Evolutionary conservation across 176 grass and related monocot species (phyloP).

Genomic region (Rhipidocladum racemiflorum): DNA sequence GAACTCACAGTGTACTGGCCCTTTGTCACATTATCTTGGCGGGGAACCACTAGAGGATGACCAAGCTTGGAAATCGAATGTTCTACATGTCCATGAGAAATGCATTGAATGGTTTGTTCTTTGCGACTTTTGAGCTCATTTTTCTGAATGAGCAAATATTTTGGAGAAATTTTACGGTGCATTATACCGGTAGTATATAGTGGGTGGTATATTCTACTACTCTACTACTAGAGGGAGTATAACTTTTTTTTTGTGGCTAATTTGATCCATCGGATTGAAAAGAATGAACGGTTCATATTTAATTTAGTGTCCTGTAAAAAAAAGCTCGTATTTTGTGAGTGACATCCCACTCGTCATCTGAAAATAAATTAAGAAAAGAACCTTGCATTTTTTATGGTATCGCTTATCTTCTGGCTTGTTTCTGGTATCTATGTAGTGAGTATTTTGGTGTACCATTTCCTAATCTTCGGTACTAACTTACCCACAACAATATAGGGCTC

Average conservation of each 20-base stretch:
- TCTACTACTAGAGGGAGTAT: too few relatives aligned
- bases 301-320: too few relatives aligned
- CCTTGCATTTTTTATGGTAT: background rate
- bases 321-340: too few relatives aligned
- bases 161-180: too few relatives aligned
- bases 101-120: conserved; percentile 87
- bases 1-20: conserved; percentile 61
- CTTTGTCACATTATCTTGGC: conserved; percentile 63
- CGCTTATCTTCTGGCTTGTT: background rate
- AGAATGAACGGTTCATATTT: too few relatives aligned
- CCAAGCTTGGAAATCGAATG: conserved; percentile 63
- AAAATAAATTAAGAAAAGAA: background rate
- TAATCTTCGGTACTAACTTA: background rate
- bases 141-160: background rate
- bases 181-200: too few relatives aligned
- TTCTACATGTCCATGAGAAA: conserved; percentile 86
- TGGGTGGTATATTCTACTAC: too few relatives aligned
- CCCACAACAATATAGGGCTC: conserved; percentile 57
- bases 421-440: background rate
- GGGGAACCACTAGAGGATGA: conserved; percentile 50
- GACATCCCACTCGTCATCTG: background rate
- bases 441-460: background rate
- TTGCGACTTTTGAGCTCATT: background rate
- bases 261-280: too few relatives aligned
- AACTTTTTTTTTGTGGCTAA: too few relatives aligned